A percentile compares a stretch with the other conserved stretches of the same genome.
phyloP scores from a whole-genome alignment of 2,329 filamentous ascomycete genomes.

The Incumbomyces delicatus region DNA sequence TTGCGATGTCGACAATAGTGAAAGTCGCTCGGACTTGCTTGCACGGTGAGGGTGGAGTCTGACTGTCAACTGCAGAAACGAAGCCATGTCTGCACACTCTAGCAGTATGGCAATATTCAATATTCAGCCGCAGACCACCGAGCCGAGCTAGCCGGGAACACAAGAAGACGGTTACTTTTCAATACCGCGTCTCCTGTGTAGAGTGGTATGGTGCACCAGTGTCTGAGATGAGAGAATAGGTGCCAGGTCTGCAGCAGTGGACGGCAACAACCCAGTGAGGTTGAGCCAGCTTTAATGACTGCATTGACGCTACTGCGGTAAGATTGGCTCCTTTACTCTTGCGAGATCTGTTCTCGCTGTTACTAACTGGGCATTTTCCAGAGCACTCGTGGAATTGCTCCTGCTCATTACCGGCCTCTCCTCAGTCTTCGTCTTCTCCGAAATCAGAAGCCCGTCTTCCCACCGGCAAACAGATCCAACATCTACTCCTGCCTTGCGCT shows the following conservation, averaged over 20 bases:
- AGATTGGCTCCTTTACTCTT: no score
- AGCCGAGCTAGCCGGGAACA: no score
- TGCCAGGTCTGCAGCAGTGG: conserved; percentile 4
- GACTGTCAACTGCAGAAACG: no score
- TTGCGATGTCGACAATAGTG: background rate
- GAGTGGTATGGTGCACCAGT: conserved; percentile 1
- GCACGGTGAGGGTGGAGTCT: no score
- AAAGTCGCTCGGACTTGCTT: no score
- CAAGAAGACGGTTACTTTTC: no score
- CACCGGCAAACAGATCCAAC: conserved; percentile 26
- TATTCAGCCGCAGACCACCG: no score
- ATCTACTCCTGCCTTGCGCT: conserved; percentile 17
- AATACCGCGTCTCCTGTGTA: no score
- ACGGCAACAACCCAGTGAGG: conserved; percentile 9
- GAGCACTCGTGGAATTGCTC: conserved; percentile 32
- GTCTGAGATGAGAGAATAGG: conserved; percentile 3
- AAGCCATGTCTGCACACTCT: no score
- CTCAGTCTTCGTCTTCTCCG: conserved; percentile 33
- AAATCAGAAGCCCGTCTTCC: conserved; percentile 29
- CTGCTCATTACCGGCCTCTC: conserved; percentile 29
- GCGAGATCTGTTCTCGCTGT: background rate
- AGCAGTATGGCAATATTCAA: no score
- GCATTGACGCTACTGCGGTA: conserved; percentile 19
- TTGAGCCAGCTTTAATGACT: conserved; percentile 11
- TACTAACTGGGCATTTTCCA: conserved; percentile 6